These are phyloP conservation scores for Colletotrichum sp. DNA, from an alignment of 2,329 filamentous ascomycete species.

Conservation along the genomic window DNA sequence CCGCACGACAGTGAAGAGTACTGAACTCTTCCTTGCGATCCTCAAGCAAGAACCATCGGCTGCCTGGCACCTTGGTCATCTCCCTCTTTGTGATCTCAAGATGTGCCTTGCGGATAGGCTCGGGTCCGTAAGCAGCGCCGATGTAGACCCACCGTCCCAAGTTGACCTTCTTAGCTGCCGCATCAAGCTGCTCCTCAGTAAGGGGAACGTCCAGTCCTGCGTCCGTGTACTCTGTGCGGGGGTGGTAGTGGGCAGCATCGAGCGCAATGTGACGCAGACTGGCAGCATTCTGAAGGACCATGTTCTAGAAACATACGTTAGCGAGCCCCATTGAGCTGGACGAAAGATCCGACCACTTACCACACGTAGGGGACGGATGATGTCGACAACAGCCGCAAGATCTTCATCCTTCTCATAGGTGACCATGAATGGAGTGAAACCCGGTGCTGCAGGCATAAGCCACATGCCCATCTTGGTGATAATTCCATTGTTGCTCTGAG, in stretches of 20 bases:
- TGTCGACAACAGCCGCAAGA: conserved; percentile 38
- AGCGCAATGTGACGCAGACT: conserved; percentile 47
- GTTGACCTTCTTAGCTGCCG: conserved; percentile 40
- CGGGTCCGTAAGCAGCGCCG: conserved; percentile 40
- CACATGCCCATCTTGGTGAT: conserved; percentile 59
- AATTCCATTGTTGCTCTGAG: conserved; percentile 57
- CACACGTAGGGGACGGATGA: conserved; percentile 35
- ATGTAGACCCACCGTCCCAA: conserved; percentile 53
- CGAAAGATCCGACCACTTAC: background rate
- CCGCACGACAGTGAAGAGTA: conserved; percentile 29
- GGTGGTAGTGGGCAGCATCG: conserved; percentile 43
- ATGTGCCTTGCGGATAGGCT: conserved; percentile 27
- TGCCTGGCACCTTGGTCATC: conserved; percentile 12
- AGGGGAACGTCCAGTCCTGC: conserved; percentile 28
- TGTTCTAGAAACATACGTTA: background rate
- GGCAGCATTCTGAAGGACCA: conserved; percentile 50
- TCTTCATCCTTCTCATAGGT: conserved; percentile 42
- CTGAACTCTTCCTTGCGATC: conserved; percentile 28
- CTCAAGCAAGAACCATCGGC: conserved; percentile 9
- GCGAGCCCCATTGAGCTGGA: background rate
- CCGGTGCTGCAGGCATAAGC: conserved; percentile 38
- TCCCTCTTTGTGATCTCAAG: conserved; percentile 5
- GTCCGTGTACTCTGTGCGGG: conserved; percentile 29
- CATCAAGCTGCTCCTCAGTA: conserved; percentile 42
- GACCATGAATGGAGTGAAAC: conserved; percentile 43